Evolutionary conservation across 1,284 basidiomycete genomes (phyloP).

Genomic region (Ganoderma boninense): DNA sequence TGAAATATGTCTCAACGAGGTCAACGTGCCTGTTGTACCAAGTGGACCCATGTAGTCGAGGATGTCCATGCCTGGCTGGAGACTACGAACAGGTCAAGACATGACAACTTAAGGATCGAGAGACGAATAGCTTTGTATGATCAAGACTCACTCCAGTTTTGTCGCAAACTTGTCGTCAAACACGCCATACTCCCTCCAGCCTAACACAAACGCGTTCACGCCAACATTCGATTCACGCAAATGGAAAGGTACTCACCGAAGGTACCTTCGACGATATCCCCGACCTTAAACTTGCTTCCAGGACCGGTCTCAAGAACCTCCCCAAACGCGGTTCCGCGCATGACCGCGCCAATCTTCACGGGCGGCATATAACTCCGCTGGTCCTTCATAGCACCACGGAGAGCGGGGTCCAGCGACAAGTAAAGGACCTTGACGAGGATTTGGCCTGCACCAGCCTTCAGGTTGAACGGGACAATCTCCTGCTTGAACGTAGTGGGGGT

Average conservation of each 20-base stretch:
- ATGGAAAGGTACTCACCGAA: slow-evolving; percentile 56
- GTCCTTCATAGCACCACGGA: slow-evolving; percentile 86
- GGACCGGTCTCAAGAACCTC: slow-evolving; percentile 69
- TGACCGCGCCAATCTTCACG: slow-evolving; percentile 84
- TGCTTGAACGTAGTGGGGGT: slow-evolving; percentile 76
- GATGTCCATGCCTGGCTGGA: slow-evolving; percentile 46
- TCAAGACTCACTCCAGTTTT: slow-evolving; percentile 56
- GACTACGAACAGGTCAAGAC: slow-evolving; percentile 57
- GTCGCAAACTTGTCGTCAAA: slow-evolving; percentile 61
- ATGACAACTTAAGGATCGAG: slow-evolving; percentile 33
- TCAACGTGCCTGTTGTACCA: slow-evolving; percentile 68
- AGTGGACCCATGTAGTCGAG: slow-evolving; percentile 84
- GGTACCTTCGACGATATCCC: slow-evolving; percentile 69
- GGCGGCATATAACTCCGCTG: slow-evolving; percentile 71
- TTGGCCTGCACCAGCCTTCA: slow-evolving; percentile 65
- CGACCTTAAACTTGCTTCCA: slow-evolving; percentile 62
- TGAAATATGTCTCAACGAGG: background rate
- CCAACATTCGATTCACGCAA: background rate
- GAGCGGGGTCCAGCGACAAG: slow-evolving; percentile 85
- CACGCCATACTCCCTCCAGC: slow-evolving; percentile 84
- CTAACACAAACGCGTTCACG: slow-evolving; percentile 42
- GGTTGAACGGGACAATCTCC: slow-evolving; percentile 60
- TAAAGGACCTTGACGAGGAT: slow-evolving; percentile 79
- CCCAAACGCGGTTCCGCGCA: slow-evolving; percentile 81
- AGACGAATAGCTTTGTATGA: background rate